These are phyloP conservation scores for Pseudevernia furfuracea DNA, from an alignment of 495 filamentous ascomycete species.

Conservation along the genomic window DNA sequence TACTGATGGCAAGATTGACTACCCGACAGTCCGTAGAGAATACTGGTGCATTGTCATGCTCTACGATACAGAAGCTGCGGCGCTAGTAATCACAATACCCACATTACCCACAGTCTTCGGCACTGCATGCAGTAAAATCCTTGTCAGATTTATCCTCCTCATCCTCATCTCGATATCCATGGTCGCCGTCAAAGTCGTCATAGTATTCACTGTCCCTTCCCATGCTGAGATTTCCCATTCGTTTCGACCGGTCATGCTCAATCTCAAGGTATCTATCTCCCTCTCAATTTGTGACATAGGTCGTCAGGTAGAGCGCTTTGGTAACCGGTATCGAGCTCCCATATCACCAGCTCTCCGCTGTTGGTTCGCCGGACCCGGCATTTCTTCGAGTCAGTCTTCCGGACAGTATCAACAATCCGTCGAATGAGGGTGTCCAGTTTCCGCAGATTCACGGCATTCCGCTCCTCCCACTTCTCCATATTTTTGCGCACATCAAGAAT, in stretches of 20 bases:
- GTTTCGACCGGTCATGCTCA: too few relatives aligned
- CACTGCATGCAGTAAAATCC: slow-evolving; percentile 38
- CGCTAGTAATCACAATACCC: slow-evolving; percentile 31
- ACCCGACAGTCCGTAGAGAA: too few relatives aligned
- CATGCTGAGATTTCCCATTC: slow-evolving; percentile 35
- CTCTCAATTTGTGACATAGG: too few relatives aligned
- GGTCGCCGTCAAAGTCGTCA: slow-evolving; percentile 16
- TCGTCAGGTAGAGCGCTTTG: background rate
- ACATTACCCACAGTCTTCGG: slow-evolving; percentile 38
- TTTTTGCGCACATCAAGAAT: slow-evolving; percentile 39
- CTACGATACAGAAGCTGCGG: too few relatives aligned
- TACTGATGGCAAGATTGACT: too few relatives aligned
- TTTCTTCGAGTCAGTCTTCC: background rate
- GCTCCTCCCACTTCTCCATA: slow-evolving; percentile 46
- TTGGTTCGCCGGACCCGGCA: background rate
- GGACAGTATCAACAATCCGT: slow-evolving; percentile 39
- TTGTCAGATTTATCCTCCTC: slow-evolving; percentile 28
- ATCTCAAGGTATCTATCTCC: too few relatives aligned
- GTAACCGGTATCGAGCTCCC: background rate
- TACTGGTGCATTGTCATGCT: too few relatives aligned
- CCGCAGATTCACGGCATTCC: slow-evolving; percentile 35
- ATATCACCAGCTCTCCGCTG: background rate
- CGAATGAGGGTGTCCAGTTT: slow-evolving; percentile 38
- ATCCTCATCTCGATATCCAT: slow-evolving; percentile 17
- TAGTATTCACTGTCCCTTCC: slow-evolving; percentile 27